phyloP scores from a whole-genome alignment of 768 basidiomycete genomes.

The Dacryopinax spathularia region DNA sequence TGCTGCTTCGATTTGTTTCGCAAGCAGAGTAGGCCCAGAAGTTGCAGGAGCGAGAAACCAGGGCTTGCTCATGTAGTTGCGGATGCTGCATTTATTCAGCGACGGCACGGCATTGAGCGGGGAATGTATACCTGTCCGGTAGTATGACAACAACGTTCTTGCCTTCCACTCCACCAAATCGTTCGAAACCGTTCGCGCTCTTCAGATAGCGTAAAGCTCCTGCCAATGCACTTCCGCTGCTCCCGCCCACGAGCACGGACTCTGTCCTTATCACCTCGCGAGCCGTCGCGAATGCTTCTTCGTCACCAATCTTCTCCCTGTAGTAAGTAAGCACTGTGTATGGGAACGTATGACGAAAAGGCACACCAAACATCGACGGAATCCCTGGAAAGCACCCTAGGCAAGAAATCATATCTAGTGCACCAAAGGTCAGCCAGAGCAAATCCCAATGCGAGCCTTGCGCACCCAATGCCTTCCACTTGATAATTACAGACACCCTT shows the following conservation, averaged over 20 bases:
- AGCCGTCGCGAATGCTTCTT: constrained; percentile 64
- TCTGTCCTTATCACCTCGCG: constrained; percentile 65
- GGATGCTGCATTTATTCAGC: constrained; percentile 38
- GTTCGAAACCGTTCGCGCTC: constrained; percentile 44
- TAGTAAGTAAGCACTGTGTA: background rate
- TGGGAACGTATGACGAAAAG: background rate
- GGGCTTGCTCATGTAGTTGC: constrained; percentile 88
- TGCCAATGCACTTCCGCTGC: constrained; percentile 72
- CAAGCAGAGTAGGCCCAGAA: background rate
- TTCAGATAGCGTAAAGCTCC: constrained; percentile 68
- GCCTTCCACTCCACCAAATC: constrained; percentile 49
- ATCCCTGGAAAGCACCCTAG: constrained; percentile 65
- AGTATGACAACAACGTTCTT: constrained; percentile 80
- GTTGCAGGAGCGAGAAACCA: constrained; percentile 50
- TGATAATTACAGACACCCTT: constrained; percentile 40
- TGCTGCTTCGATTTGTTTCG: background rate
- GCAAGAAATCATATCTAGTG: constrained; percentile 66
- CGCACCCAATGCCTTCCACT: constrained; percentile 84
- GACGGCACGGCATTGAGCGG: background rate
- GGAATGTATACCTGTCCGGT: constrained; percentile 64
- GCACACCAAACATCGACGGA: constrained; percentile 46
- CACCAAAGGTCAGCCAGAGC: background rate
- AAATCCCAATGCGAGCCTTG: background rate
- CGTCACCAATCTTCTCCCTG: constrained; percentile 70
- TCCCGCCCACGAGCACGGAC: constrained; percentile 85